Base-by-base conservation (phyloP, 2,329 filamentous ascomycete genomes). In the Fusarium sacchari region DNA sequence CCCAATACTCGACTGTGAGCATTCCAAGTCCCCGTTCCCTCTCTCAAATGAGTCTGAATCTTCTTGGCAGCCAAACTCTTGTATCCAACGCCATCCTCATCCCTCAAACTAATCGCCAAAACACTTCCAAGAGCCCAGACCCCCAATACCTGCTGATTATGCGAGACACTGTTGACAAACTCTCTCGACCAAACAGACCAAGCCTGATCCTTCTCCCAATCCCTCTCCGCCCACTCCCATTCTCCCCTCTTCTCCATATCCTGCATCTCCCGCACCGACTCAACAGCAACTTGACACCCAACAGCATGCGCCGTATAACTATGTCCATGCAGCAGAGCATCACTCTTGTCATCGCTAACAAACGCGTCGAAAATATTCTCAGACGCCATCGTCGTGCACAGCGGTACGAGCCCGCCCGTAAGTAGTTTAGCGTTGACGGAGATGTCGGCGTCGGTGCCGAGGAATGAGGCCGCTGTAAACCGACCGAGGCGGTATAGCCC, bases 241-340 rank as follows among this genome's bases (percentile, higher is more conserved):
- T 82, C 82, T 0, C 88, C 88, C 1, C 79, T 76, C 2, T 76
- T 75, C 7, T 93, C 89, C 84, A 94, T 88, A 2, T 82, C 77
- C 49, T 84, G 80, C 86, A 96, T 89, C 43, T 86, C 85, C 14
- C 82, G 79, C 14, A 97, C 80, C 2, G 90, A 91, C 57, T 90
- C 88, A n/a, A 92, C 85, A 0, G 92, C 94, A 1, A 97, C 93
- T 49, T 92, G 89, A 76, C 94, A 97, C 1, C 94, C 94, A 3
- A 96, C 88, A 0, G 94, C 88, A 80, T 97, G 94, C 0, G 94
- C 94, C 0, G 94, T 97, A 82, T 97, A 97, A 80, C 93, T 96
- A 79, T 97, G 94, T 0, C 94, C 94, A 75, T 97, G 94, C 7
- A 97, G 84, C 10, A 97, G 82, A 0, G 94, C 94, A 74, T 96